Base-by-base conservation (phyloP, 2,329 filamentous ascomycete species). In the Fusarium buxicola region DNA sequence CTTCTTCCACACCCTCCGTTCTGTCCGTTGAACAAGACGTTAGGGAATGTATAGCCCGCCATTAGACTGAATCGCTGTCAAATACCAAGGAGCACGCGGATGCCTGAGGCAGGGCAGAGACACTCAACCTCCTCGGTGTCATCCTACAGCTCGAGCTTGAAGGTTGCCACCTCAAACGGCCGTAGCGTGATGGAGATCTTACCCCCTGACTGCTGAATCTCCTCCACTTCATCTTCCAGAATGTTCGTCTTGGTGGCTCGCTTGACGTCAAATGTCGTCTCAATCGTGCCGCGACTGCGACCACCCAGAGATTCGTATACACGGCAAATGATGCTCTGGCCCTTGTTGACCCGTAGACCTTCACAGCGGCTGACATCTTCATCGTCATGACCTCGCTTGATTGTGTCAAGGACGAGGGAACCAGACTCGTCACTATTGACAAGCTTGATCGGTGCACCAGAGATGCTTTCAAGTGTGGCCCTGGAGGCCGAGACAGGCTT, bases 371-470 rank as follows among this genome's bases (percentile, higher is more conserved):
- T 86, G 38, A 93, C 85, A 66, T 93, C 91, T 70, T 90, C 88
- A 66, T 94, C 91, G 69, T 94, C 91, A 73, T 94, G 91, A n/a
- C 92, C 95, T 55, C 95, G 89, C 84, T 99, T 99, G 75, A 99
- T 84, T 1, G 89, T 90, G 74, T 99, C 95, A 1, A 99, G 81
- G 4, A 99, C 81, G 16, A 99, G 80, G 3, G 90, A 89, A 9
- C 82, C 74, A 18, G 76, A 77, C 25, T 73, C 72, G 44, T 78
- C 76, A 39, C 84, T 82, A 40, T 89, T 89, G 2, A 82, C 81
- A n/a, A 97, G 78, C 59, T 84, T 84, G 72, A 97, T 86, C 0
- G 90, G 86, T 2, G 74, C 69, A 16, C 64, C 58, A 2, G 66
- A 60, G 11, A 74, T 63, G 41, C 45, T 68, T 27, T 74, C 68